A percentile compares a stretch with the other conserved stretches of the same genome.
phyloP scores from a whole-genome alignment of 2,329 filamentous ascomycete species.

The Ophiostoma triangulosporum region DNA sequence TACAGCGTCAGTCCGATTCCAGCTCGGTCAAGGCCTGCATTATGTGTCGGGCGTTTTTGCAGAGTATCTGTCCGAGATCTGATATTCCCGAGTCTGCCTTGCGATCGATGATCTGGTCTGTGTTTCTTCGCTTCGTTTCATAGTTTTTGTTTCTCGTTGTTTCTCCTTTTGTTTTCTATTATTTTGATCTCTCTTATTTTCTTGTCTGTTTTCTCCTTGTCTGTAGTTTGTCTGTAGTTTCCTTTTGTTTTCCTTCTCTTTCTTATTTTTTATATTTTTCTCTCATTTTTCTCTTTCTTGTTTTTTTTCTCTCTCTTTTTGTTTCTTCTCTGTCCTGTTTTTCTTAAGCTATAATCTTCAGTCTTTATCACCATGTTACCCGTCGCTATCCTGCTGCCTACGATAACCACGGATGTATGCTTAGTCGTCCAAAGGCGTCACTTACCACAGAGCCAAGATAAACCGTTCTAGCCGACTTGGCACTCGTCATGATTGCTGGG shows the following conservation, averaged over 20 bases:
- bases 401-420: too few species aligned
- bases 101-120: too few species aligned
- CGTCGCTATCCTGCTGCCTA: too few species aligned
- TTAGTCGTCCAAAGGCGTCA: too few species aligned
- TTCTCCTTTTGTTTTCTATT: background rate
- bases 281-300: background rate
- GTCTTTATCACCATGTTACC: too few species aligned
- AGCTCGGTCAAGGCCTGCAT: background rate
- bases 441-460: too few species aligned
- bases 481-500: too few species aligned
- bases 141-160: background rate
- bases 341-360: background rate
- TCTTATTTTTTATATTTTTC: background rate
- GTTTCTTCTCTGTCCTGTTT: background rate
- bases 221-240: background rate
- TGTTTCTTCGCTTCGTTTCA: background rate
- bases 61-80: too few species aligned
- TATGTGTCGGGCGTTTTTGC: background rate
- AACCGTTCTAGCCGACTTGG: too few species aligned
- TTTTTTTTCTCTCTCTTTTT: background rate
- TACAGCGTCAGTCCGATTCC: background rate
- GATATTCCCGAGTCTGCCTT: background rate
- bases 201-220: background rate
- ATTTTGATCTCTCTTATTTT: background rate
- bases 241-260: background rate